Conservation (phyloP, 1,139 yeast species). For the Pichia sp. region DNA sequence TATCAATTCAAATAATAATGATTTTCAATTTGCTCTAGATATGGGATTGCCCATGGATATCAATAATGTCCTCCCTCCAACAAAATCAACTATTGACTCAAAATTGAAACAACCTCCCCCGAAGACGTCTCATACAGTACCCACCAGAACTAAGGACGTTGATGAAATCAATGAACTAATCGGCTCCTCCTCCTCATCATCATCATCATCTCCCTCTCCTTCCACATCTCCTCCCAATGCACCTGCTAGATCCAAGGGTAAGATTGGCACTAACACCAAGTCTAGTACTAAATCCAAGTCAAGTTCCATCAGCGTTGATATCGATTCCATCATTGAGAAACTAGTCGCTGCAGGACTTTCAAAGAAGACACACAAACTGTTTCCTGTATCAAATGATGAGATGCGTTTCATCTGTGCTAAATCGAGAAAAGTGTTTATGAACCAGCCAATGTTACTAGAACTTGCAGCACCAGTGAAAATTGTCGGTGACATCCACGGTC, state of each 20-base stretch:
- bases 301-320: conserved; percentile 27
- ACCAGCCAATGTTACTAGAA: conserved; percentile 71
- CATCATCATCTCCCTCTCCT: conserved; percentile 12
- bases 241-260: not conserved
- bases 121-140: too few species aligned
- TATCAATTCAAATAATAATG: conserved; percentile 7
- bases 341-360: conserved; percentile 40
- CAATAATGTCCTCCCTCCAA: not conserved
- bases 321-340: conserved; percentile 50
- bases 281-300: not conserved
- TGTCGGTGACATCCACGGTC: conserved; percentile 87
- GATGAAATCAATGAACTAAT: too few species aligned
- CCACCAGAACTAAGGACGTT: too few species aligned
- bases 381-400: conserved; percentile 37
- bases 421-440: conserved; percentile 62
- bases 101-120: conserved; percentile 8
- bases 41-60: not conserved
- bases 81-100: conserved; percentile 1
- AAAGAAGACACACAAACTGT: conserved; percentile 35
- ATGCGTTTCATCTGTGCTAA: conserved; percentile 45
- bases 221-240: not conserved
- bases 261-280: too few species aligned
- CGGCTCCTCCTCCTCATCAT: conserved; percentile 2
- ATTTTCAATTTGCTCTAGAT: conserved; percentile 12
- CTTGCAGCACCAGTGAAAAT: conserved; percentile 80